A percentile compares a stretch with the other conserved stretches of the same genome.
Evolutionary conservation across 768 basidiomycete genomes (phyloP).

Genomic region (Phanerodontia chrysosporium): DNA sequence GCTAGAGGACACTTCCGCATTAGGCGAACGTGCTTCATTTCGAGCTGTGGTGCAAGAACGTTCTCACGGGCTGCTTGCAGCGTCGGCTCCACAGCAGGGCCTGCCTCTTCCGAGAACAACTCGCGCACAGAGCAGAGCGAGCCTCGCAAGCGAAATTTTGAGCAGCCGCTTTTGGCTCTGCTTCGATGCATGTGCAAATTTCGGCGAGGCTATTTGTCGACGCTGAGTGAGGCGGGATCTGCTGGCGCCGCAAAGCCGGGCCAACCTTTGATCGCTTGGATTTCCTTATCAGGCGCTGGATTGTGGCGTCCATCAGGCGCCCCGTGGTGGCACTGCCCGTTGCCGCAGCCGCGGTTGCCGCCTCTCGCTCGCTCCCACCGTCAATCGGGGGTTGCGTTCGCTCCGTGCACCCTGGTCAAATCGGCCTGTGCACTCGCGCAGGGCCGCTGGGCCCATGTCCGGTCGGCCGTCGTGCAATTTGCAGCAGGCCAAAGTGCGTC

Average conservation of each 20-base stretch:
- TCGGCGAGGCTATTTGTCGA: not conserved
- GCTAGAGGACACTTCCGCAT: not conserved
- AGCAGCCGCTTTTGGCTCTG: too few relatives aligned
- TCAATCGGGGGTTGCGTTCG: not conserved
- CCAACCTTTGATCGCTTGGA: not conserved
- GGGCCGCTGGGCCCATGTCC: too few relatives aligned
- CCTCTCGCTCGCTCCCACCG: not conserved
- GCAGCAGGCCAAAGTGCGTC: too few relatives aligned
- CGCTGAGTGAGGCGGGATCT: not conserved
- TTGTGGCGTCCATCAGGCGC: slow-evolving; percentile 5
- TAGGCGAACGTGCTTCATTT: not conserved
- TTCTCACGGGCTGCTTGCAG: not conserved
- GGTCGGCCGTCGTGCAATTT: too few relatives aligned
- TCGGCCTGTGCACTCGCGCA: too few relatives aligned
- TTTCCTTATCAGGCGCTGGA: slow-evolving; percentile 6
- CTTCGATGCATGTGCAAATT: not conserved
- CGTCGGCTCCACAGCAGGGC: not conserved
- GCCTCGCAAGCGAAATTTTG: too few relatives aligned
- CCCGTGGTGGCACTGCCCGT: slow-evolving; percentile 2
- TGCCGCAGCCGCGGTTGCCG: not conserved
- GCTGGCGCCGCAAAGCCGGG: not conserved
- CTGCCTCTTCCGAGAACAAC: too few relatives aligned
- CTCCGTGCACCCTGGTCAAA: not conserved
- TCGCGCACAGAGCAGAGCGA: not conserved
- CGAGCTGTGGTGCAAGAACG: not conserved